Percentiles rank a stretch among this genome's conserved stretches.
phyloP scores from a whole-genome alignment of 441 rosid species.

The Corymbia citriodora region DNA sequence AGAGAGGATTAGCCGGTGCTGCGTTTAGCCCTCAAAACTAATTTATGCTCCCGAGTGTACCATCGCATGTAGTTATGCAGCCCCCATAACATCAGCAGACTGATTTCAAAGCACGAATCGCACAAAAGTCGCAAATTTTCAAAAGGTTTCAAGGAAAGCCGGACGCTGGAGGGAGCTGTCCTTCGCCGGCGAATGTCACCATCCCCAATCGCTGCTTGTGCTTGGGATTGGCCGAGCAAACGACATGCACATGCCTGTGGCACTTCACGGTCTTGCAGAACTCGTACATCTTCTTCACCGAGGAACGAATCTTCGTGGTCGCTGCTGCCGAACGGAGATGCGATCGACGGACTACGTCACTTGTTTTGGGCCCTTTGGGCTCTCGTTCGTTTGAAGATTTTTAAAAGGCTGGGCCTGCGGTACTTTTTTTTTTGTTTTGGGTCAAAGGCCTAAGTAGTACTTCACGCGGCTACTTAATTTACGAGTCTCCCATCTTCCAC shows the following conservation, averaged over 20 bases:
- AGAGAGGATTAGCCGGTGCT: background rate
- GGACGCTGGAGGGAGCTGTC: constrained; percentile 30
- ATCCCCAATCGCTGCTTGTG: constrained; percentile 89
- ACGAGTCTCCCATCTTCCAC: background rate
- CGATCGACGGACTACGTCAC: background rate
- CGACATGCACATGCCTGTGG: constrained; percentile 59
- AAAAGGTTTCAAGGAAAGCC: constrained; percentile 1
- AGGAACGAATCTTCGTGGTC: constrained; percentile 82
- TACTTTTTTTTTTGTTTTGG: too few relatives aligned
- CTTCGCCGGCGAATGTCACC: constrained; percentile 41
- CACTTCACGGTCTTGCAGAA: constrained; percentile 78
- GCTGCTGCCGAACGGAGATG: constrained; percentile 10
- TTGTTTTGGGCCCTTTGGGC: background rate
- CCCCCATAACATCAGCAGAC: background rate
- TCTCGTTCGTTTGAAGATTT: background rate
- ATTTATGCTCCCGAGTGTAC: background rate
- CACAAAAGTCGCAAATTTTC: background rate
- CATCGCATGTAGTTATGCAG: background rate
- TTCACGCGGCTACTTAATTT: background rate
- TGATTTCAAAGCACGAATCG: background rate
- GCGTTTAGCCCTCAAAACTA: background rate
- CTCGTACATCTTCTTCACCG: constrained; percentile 91
- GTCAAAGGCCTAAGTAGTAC: background rate
- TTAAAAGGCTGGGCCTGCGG: background rate
- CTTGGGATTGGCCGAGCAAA: constrained; percentile 70